Evolutionary conservation across 1,284 basidiomycete species (phyloP).

Genomic region (Ustilago loliicola): DNA sequence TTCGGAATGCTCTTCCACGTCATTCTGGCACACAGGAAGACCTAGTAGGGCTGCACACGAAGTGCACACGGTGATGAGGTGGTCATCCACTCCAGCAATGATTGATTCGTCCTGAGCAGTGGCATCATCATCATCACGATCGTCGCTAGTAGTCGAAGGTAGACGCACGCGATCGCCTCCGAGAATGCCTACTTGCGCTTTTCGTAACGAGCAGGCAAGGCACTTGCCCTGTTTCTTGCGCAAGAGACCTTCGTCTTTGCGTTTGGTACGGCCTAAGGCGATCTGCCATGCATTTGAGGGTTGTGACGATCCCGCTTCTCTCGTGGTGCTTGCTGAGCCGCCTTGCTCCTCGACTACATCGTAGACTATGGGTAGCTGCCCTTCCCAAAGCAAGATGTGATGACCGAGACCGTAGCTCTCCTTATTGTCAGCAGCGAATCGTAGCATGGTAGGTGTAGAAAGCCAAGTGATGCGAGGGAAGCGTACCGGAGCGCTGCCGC

Average conservation of each 20-base stretch:
- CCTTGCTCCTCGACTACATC: neutral
- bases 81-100: constrained; percentile 33
- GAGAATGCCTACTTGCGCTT: constrained; percentile 47
- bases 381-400: constrained; percentile 41
- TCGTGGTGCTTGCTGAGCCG: neutral
- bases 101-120: constrained; percentile 2
- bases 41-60: constrained; percentile 42
- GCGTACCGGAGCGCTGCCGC: neutral
- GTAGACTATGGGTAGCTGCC: neutral
- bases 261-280: constrained; percentile 17
- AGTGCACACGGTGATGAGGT: constrained; percentile 36
- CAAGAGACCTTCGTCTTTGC: constrained; percentile 38
- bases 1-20: neutral
- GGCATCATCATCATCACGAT: neutral
- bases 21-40: constrained; percentile 15
- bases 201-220: constrained; percentile 38
- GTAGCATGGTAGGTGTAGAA: constrained; percentile 43
- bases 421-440: constrained; percentile 37
- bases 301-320: neutral
- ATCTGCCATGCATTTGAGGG: constrained; percentile 18
- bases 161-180: constrained; percentile 40
- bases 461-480: constrained; percentile 48
- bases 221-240: constrained; percentile 47
- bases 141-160: neutral
- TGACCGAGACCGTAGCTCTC: constrained; percentile 42